Base-by-base conservation (phyloP, 768 basidiomycete species). In the Trametes meyenii region DNA sequence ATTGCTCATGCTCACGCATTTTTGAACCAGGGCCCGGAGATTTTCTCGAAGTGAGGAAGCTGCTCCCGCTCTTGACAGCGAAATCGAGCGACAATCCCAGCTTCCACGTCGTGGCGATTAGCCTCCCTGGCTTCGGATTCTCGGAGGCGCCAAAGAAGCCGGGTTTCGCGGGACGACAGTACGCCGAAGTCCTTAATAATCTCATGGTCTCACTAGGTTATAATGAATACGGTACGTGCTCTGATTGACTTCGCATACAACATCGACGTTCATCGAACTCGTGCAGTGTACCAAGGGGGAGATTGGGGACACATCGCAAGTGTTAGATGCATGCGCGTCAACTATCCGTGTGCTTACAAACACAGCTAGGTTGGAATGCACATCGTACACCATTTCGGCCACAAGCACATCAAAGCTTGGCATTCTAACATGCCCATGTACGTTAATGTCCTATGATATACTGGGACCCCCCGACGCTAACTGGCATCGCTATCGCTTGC, bases 101-200 rank as follows among this genome's bases (percentile, higher is more conserved):
- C 52, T 88, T 89, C 69, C 84, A 88, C 63, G 83, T 89, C 21
- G 84, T 89, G 0, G 82, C 81, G 0, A 63, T 80, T 38, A 82
- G 85, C 65, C 65, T 88, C 16, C 87, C 86, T 10, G 85, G 84
- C 0, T 88, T 73, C 69, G 86, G 84, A 0, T 88, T 86, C 70
- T 87, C 86, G 0, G 79, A 84, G 44, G 83, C 79, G 0, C 80
- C 83, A 0, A 81, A 69, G 50, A 81, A 81, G 67, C 77, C 76
- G 60, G 85, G 85, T 0, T 88, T 87, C 62, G 67, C 64, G 10
- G 36, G 73, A 0, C 61, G 69, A n/a, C 84, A 87, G 49, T 85
- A 81, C 50, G 85, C 85, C 1, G 83, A 88, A 73, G 86, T 66
- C 13, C 29, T 55, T 26, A 64, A 71, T 38, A 74, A 71, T 42